Percentiles rank a stretch among this genome's conserved stretches.
These are phyloP conservation scores for Phytophthora citrophthora DNA, from an alignment of 352 stramenopile genomes.

Conservation along the genomic window DNA sequence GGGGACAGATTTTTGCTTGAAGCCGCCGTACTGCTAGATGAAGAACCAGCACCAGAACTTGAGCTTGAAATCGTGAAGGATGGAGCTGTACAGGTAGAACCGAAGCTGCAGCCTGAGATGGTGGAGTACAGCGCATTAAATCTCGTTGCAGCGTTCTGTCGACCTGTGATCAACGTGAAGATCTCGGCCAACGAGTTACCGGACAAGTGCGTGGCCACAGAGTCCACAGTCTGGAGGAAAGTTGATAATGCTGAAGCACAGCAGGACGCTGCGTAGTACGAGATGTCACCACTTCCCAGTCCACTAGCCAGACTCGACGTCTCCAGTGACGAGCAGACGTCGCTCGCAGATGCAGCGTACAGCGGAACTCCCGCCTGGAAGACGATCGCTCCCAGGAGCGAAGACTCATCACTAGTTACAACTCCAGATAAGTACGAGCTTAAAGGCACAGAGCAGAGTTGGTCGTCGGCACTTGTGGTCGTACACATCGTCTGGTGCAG, in stretches of 20 bases:
- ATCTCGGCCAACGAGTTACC: slow-evolving; percentile 58
- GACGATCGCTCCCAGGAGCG: slow-evolving; percentile 50
- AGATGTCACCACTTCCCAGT: slow-evolving; percentile 35
- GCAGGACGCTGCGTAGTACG: slow-evolving; percentile 59
- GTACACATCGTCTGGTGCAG: slow-evolving; percentile 67
- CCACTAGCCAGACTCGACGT: slow-evolving; percentile 45
- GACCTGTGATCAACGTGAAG: slow-evolving; percentile 56
- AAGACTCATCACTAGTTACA: slow-evolving; percentile 39
- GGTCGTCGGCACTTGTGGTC: slow-evolving; percentile 39
- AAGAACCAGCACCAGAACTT: slow-evolving; percentile 16
- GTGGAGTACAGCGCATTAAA: slow-evolving; percentile 52
- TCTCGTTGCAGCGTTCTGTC: slow-evolving; percentile 33
- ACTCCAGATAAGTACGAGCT: slow-evolving; percentile 45
- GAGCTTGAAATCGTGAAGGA: slow-evolving; percentile 43
- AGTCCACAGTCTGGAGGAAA: slow-evolving; percentile 58
- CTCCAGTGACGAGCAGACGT: slow-evolving; percentile 52
- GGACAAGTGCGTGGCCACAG: slow-evolving; percentile 46
- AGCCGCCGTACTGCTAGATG: slow-evolving; percentile 16
- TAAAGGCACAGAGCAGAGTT: slow-evolving; percentile 54
- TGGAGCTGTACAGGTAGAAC: slow-evolving; percentile 44
- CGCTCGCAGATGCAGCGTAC: slow-evolving; percentile 49
- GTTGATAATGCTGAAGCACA: slow-evolving; percentile 46
- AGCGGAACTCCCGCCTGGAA: slow-evolving; percentile 54
- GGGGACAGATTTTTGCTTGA: slow-evolving; percentile 43
- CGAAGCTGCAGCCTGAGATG: slow-evolving; percentile 51